phyloP scores from a whole-genome alignment of 352 stramenopile species.

The Thalassiosira hispida region DNA sequence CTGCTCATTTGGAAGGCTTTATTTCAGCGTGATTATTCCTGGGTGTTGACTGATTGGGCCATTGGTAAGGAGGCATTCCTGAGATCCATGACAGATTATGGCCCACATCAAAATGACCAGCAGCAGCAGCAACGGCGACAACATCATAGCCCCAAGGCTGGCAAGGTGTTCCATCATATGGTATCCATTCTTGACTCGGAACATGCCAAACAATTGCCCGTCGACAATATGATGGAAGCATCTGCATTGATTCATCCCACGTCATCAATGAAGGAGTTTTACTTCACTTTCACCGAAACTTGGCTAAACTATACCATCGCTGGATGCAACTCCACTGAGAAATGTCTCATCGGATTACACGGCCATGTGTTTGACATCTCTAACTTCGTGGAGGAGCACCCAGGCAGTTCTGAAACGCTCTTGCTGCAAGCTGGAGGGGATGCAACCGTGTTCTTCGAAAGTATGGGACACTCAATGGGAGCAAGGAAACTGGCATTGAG shows the following conservation, averaged over 20 bases:
- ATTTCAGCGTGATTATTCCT: slow-evolving; percentile 61
- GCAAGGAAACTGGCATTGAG: slow-evolving; percentile 64
- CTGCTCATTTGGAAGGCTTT: slow-evolving; percentile 62
- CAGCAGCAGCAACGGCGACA: slow-evolving; percentile 2
- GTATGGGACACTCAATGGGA: slow-evolving; percentile 69
- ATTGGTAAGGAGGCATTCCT: slow-evolving; percentile 52
- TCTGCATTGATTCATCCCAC: slow-evolving; percentile 7
- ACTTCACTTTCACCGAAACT: slow-evolving; percentile 77
- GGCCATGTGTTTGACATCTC: slow-evolving; percentile 84
- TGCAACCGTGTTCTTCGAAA: slow-evolving; percentile 81
- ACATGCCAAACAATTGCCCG: slow-evolving; percentile 4
- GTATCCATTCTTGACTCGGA: slow-evolving; percentile 30
- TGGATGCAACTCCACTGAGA: slow-evolving; percentile 61
- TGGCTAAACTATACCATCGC: slow-evolving; percentile 82
- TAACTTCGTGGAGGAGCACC: slow-evolving; percentile 79
- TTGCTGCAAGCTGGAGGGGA: slow-evolving; percentile 74
- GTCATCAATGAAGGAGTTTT: slow-evolving; percentile 78
- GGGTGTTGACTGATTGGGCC: slow-evolving; percentile 57
- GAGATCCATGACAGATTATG: slow-evolving; percentile 29
- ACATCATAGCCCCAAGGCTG: background rate
- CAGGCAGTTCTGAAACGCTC: slow-evolving; percentile 80
- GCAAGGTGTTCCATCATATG: slow-evolving; percentile 43
- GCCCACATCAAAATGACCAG: background rate
- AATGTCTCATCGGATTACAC: slow-evolving; percentile 81
- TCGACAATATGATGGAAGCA: slow-evolving; percentile 10